Percentiles rank a stretch among this genome's conserved stretches.
Evolutionary conservation across 2,329 filamentous ascomycete species (phyloP).

Genomic region (Microcyclosporella mali): DNA sequence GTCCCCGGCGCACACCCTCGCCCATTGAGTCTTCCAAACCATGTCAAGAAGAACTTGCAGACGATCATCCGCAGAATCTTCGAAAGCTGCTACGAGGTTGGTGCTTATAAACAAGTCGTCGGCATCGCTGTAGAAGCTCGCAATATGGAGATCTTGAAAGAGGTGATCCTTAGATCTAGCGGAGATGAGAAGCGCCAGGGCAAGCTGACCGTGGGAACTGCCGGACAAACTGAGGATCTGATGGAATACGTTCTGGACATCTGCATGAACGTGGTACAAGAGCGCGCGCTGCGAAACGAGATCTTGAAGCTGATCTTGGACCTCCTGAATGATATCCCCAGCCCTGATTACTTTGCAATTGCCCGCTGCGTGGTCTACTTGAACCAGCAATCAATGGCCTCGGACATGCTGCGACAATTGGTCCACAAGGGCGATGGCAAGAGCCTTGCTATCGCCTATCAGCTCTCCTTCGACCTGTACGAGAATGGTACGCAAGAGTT

Average conservation of each 20-base stretch:
- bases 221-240: constrained; percentile 72
- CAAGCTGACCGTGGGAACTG: constrained; percentile 51
- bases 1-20: constrained; percentile 50
- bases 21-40: constrained; percentile 62
- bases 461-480: constrained; percentile 96
- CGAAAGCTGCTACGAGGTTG: constrained; percentile 77
- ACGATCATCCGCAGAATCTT: constrained; percentile 83
- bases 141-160: constrained; percentile 78
- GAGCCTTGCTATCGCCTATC: constrained; percentile 82
- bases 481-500: constrained; percentile 99
- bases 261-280: constrained; percentile 96
- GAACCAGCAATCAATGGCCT: constrained; percentile 84
- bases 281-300: constrained; percentile 73
- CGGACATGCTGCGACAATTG: constrained; percentile 74
- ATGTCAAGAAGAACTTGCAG: constrained; percentile 74
- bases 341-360: constrained; percentile 94
- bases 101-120: constrained; percentile 89
- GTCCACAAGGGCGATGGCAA: constrained; percentile 71
- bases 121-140: constrained; percentile 94
- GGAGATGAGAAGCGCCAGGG: constrained; percentile 68
- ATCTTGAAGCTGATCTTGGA: constrained; percentile 90
- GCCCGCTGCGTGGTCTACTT: constrained; percentile 96
- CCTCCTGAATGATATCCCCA: constrained; percentile 85
- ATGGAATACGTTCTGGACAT: constrained; percentile 96
- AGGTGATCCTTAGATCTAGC: constrained; percentile 82